Base-by-base conservation (phyloP, 805 yeast species). In the Saccharomyces eubayanus region DNA sequence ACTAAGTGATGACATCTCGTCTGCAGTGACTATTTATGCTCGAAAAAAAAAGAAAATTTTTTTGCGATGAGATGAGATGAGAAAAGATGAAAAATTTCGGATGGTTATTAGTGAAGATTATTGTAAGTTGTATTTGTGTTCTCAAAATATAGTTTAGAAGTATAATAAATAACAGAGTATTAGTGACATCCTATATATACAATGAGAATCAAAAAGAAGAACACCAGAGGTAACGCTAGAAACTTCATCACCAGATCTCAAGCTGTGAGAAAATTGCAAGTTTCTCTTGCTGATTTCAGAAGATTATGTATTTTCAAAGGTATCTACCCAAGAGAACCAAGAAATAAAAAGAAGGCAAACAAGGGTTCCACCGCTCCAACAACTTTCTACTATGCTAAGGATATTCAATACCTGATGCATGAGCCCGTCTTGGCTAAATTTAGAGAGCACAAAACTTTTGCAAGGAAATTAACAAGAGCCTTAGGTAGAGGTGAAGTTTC, bases 251-350 rank as follows among this genome's bases (percentile, higher is more conserved):
- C 97, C 48, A 82, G 99, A 73, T 85, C 97, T 0, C 97, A 89
- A 71, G 99, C 99, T 5, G 85, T 94, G 50, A 84, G 85, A 72
- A 89, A 85, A 69, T 76, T 94, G 57, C 99, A 94, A 73, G 86
- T 94, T 29, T 87, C 97, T 2, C 77, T 94, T 50, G 97, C 97
- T 11, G 99, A 94, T 74, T 94, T 94, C 81, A 84, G 96, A 74
- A 83, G 99, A 66, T 79, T 94, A 67, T 94, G 99, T 79, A 94
- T 94, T 69, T 89, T 94, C 79, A 94, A 94, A 72, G 99, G 99
- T 51, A 91, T 94, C 59, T 94, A 89, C 69, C 99, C 99, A 52
- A 82, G 99, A 70, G 97, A 90, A 68, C 98, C 98, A 48, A 78
- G 91, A 63, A 89, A 89, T 73, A 94, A 91, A 76, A 89, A 87